Evolutionary conservation across 441 rosid species (phyloP).

Genomic region (Dalechampia spathulata): DNA sequence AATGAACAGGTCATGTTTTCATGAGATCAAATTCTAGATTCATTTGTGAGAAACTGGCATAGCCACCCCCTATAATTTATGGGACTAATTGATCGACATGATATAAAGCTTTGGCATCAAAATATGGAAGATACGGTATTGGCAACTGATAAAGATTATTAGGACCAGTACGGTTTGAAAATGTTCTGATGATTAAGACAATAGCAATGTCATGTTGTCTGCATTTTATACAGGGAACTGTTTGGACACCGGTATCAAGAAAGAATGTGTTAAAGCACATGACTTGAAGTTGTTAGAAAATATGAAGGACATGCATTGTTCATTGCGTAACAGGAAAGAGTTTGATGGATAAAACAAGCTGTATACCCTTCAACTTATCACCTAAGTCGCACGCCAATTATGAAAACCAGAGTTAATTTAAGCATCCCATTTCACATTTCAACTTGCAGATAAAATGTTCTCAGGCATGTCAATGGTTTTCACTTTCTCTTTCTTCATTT

Average conservation of each 20-base stretch:
- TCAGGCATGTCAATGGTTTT: conserved; percentile 7
- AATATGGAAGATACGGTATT: background rate
- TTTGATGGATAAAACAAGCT: conserved; percentile 8
- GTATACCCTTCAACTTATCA: conserved; percentile 3
- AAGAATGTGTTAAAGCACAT: conserved; percentile 12
- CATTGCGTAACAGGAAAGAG: conserved; percentile 4
- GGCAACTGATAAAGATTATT: too few species aligned
- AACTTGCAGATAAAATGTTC: background rate
- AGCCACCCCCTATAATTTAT: too few species aligned
- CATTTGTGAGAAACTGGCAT: background rate
- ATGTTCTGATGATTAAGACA: background rate
- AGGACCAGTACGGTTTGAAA: too few species aligned
- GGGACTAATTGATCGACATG: background rate
- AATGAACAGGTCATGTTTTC: background rate
- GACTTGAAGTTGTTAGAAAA: conserved; percentile 25
- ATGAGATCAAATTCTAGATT: background rate
- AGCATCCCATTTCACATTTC: background rate
- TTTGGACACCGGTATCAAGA: background rate
- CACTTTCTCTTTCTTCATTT: conserved; percentile 10
- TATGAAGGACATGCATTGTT: conserved; percentile 21
- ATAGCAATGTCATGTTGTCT: background rate
- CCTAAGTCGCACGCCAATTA: background rate
- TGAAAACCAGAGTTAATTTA: background rate
- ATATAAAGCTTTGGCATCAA: background rate
- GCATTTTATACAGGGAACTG: background rate